phyloP scores from a whole-genome alignment of 305 asterid genomes.

The Fraxinus velutina region DNA sequence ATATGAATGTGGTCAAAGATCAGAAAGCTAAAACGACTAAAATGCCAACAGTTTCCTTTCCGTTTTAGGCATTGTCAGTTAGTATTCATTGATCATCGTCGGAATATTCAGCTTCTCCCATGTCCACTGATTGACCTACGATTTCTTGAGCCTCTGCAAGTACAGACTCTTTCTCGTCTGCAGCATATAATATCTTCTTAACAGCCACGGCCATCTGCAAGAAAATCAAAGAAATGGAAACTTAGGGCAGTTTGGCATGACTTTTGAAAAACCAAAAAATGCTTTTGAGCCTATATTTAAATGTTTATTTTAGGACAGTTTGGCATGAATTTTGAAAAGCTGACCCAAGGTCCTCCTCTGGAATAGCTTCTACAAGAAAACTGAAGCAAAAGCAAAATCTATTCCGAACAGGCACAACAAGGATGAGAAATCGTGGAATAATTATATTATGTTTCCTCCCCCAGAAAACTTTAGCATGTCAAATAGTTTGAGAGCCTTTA shows the following conservation, averaged over 20 bases:
- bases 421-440: neutral
- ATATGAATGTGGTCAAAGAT: neutral
- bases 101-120: conserved; percentile 27
- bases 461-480: neutral
- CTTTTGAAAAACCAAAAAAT: neutral
- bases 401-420: neutral
- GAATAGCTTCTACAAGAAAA: neutral
- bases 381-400: neutral
- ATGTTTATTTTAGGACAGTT: no score
- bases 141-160: conserved; percentile 69
- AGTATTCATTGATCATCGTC: conserved; percentile 29
- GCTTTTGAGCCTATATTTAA: neutral
- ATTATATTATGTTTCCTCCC: neutral
- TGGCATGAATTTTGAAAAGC: no score
- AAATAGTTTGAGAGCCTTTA: neutral
- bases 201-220: conserved; percentile 68
- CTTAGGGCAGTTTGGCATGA: neutral
- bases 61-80: conserved; percentile 12
- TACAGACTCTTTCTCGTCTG: conserved; percentile 66
- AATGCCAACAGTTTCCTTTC: neutral
- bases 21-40: neutral
- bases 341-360: neutral
- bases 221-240: conserved; percentile 3
- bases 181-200: conserved; percentile 70
- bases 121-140: conserved; percentile 28